Evolutionary conservation across 495 filamentous ascomycete genomes (phyloP), one percentile per base, ranked within the genome.

Genomic region (Usnea hakonensis): DNA sequence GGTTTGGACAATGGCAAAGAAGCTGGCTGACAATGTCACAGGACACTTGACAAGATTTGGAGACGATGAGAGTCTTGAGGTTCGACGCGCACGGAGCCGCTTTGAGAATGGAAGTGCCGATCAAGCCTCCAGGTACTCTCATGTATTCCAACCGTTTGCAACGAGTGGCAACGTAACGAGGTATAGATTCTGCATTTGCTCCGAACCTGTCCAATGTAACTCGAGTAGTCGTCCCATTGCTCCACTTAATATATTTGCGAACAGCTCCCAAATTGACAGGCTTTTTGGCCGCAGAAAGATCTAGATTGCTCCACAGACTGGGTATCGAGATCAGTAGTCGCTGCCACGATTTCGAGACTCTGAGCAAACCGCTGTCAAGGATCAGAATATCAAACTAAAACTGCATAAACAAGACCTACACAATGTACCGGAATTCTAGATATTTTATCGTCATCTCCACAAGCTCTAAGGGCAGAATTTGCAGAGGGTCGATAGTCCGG

Each of bases 301-400:
- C 81, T 11, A 87, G 67, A 43, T 77, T 61, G 60, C 70, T 75
- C 83, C 83, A 87, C 0, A 84, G 68, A 11, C 69, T 62, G 0
- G 75, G 71, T 44, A 74, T 66, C 1, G 75, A 76, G 40, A 69
- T 70, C 6, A 85, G 67, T 41, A 81, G 77, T 5, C 64, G 62
- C 19, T 74, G 68, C 84, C 84, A 87, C 56, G 67, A 59, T 69
- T 78, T 81, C 11, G 77, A 82, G 9, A 87, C 83, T 0, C 80
- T 76, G 10, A 81, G 69, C 41, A 79, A 76, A 37, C 69, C 73
- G 16, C 81, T 82, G 55, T 16, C 35, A 32, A 9, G 30, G 6
- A 23, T 64, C 6, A 64, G 46, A 10, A 55, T 26, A 38, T 21
- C 9, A 38, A 11, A 26, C 7, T n/a, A 11, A 44, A 11, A 40